A percentile compares a stretch with the other conserved stretches of the same genome.
Conservation (phyloP, 306 rosid species). For the Lablab purpureus region DNA sequence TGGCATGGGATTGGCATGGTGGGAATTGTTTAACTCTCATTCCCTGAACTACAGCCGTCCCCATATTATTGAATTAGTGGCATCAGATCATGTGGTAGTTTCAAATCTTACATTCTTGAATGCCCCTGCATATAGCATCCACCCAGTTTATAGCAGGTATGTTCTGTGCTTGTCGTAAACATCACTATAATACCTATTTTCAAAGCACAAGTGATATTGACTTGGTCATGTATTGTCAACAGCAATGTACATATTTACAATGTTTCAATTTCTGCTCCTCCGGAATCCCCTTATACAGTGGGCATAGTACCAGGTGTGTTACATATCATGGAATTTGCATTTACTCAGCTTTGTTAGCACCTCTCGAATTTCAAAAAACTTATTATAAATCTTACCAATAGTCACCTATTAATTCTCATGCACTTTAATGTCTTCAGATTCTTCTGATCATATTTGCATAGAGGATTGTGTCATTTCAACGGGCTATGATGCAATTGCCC, state of each 20-base stretch:
- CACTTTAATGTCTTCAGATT: conserved; percentile 65
- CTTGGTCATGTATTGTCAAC: conserved; percentile 44
- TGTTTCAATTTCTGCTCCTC: conserved; percentile 76
- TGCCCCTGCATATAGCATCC: conserved; percentile 89
- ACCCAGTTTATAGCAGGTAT: conserved; percentile 96
- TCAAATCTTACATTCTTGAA: conserved; percentile 90
- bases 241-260: conserved; percentile 85
- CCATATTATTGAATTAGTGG: conserved; percentile 80
- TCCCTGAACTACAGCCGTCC: conserved; percentile 90
- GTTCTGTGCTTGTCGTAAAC: conserved; percentile 37
- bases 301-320: conserved; percentile 92
- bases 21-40: conserved; percentile 78
- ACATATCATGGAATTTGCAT: background rate
- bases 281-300: conserved; percentile 79
- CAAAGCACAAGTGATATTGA: conserved; percentile 28
- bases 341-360: background rate
- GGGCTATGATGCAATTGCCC: conserved; percentile 89
- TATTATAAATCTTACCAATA: conserved; percentile 34
- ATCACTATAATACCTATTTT: background rate
- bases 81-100: conserved; percentile 69
- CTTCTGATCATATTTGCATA: conserved; percentile 84
- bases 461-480: conserved; percentile 76
- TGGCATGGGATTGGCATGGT: conserved; percentile 95
- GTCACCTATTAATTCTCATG: conserved; percentile 19
- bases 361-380: background rate